Percentiles rank a stretch among this genome's conserved stretches.
Conservation (phyloP, 1,284 basidiomycete genomes). For the Trametes hirsuta region DNA sequence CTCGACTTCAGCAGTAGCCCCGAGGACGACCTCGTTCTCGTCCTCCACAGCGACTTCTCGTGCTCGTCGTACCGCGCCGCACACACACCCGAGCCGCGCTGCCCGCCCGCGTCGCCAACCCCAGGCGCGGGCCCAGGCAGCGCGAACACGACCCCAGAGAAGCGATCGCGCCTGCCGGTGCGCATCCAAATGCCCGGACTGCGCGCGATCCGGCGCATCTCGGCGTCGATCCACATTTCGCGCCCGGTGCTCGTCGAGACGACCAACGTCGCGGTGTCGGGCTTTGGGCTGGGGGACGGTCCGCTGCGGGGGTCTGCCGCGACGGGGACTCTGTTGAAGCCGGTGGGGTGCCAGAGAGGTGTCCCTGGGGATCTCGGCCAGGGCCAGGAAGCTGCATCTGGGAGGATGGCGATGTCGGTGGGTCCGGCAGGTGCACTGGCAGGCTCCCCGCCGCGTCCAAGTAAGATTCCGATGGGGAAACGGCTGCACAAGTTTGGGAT, state of each 20-base stretch:
- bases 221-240: slow-evolving; percentile 28
- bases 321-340: not conserved
- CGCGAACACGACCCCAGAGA: slow-evolving; percentile 21
- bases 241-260: slow-evolving; percentile 30
- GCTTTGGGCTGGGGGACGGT: not conserved
- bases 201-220: slow-evolving; percentile 31
- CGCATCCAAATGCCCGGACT: slow-evolving; percentile 20
- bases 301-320: not conserved
- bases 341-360: not conserved
- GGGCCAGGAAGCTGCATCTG: not conserved
- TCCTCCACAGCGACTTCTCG: slow-evolving; percentile 25
- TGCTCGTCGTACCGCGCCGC: slow-evolving; percentile 7
- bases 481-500: slow-evolving; percentile 13
- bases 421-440: not conserved
- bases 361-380: not conserved
- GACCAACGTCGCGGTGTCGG: slow-evolving; percentile 25
- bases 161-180: slow-evolving; percentile 30
- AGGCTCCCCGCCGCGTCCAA: slow-evolving; percentile 6
- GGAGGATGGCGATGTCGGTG: not conserved
- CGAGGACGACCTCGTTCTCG: slow-evolving; percentile 27
- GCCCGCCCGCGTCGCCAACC: not conserved
- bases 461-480: slow-evolving; percentile 24
- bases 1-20: slow-evolving; percentile 13
- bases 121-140: slow-evolving; percentile 3
- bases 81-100: not conserved